Base-by-base conservation (phyloP, 495 filamentous ascomycete species). In the Lophium mytilinum region DNA sequence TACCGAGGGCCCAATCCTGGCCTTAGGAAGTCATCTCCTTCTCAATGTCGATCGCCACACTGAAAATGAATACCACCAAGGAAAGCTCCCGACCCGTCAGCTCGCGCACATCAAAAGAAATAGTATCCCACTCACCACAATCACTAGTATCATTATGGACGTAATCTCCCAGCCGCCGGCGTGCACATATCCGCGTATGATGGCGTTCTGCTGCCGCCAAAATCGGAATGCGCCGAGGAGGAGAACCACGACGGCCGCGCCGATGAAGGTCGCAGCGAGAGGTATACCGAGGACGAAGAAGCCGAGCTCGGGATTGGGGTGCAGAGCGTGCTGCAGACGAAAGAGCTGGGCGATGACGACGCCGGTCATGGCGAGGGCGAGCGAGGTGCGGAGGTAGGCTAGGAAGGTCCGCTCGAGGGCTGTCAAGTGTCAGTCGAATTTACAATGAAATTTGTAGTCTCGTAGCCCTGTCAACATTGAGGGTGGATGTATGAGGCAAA, bases 371-470 rank as follows among this genome's bases (percentile, higher is more conserved):
- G 86, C 79, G 19, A 92, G 72, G 7, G 80, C 73, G 21, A 86
- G 68, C 0, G 86, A 87, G 8, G 87, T 90, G 50, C 87, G 83
- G 41, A 89, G 76, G 70, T 90, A 91, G 49, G 77, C 82, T 43
- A 92, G 81, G 67, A 86, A 92, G 36, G 87, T 93, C 55, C 87
- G 76, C 70, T 93, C 86, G 24, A 89, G 76, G 33, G 88, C 89
- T 91, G 66, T 46, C n/a, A 49, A 19, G n/a, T 42, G 37, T 37
- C 50, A 55, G n/a, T n/a, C n/a, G n/a, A n/a, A n/a, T n/a, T n/a
- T n/a, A 55, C 48, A 50, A 21, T 43, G 52, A 15, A 4, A 4
- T 24, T 10, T 6, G 24, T 9, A 33, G 35, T 55, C 30, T 51
- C 11, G 9, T 19, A 1, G 39, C n/a, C 40, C 41, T 46, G 45